A percentile compares a stretch with the other conserved stretches of the same genome.
These are phyloP conservation scores for Lanmaoa rubissima DNA, from an alignment of 768 basidiomycete species.

Conservation along the genomic window DNA sequence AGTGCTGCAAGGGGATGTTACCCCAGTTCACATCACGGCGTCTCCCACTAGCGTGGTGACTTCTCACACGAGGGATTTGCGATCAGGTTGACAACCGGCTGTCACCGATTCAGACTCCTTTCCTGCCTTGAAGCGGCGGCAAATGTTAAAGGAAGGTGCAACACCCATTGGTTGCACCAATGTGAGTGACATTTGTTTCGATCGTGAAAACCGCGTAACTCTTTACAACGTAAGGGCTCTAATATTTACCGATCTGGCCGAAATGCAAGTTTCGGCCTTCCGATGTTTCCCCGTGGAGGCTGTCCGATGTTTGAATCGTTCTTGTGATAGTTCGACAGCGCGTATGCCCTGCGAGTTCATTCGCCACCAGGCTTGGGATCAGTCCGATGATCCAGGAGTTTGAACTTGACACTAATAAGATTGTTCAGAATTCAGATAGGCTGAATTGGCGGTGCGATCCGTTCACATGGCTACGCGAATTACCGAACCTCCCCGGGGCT, in stretches of 20 bases:
- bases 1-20: not conserved
- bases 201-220: conserved; percentile 3
- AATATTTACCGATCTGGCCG: not conserved
- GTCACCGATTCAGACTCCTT: not conserved
- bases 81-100: conserved; percentile 6
- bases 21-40: not conserved
- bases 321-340: not conserved
- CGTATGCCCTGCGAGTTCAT: not conserved
- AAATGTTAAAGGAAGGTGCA: not conserved
- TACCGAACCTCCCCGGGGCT: not conserved
- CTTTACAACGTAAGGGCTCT: not conserved
- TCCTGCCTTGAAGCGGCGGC: conserved; percentile 1
- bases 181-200: not conserved
- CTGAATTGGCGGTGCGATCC: not conserved
- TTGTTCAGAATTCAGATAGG: not conserved
- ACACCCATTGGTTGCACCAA: not conserved
- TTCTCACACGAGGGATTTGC: not conserved
- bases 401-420: not conserved
- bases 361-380: not conserved
- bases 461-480: conserved; percentile 18
- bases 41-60: not conserved
- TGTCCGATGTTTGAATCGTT: not conserved
- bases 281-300: not conserved
- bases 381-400: not conserved
- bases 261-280: too few species aligned